Conservation (phyloP, 1,284 basidiomycete genomes). For the Laetiporus sulphureus region DNA sequence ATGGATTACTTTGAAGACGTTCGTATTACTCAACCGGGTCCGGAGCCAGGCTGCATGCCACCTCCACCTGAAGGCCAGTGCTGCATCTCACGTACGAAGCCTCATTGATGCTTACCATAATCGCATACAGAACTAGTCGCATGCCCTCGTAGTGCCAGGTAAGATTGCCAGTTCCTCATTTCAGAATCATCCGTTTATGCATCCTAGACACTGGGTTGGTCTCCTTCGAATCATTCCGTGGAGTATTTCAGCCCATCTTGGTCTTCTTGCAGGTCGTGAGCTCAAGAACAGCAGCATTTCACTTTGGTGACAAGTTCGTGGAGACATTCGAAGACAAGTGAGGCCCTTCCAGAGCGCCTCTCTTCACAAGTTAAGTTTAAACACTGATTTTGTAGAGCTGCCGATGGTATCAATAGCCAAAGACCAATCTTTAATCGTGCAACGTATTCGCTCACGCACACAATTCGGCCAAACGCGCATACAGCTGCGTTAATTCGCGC, state of each 20-base stretch:
- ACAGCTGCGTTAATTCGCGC: conserved; percentile 40
- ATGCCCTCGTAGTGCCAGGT: conserved; percentile 61
- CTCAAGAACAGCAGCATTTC: conserved; percentile 56
- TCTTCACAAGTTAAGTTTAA: conserved; percentile 1
- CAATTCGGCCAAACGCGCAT: conserved; percentile 46
- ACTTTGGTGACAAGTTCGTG: conserved; percentile 48
- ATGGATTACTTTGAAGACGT: conserved; percentile 57
- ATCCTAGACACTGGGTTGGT: conserved; percentile 53
- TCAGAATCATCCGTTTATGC: conserved; percentile 5
- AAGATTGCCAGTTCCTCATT: too few relatives aligned
- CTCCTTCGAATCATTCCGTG: too few relatives aligned
- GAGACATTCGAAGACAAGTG: conserved; percentile 52
- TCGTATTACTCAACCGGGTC: conserved; percentile 49
- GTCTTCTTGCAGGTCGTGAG: conserved; percentile 61
- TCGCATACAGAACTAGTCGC: conserved; percentile 64
- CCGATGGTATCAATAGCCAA: conserved; percentile 43
- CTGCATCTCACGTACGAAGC: conserved; percentile 1
- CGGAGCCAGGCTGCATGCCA: conserved; percentile 53
- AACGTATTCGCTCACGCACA: conserved; percentile 38
- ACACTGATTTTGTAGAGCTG: conserved; percentile 35
- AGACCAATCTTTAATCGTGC: conserved; percentile 48
- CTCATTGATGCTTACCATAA: too few relatives aligned
- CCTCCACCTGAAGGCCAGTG: conserved; percentile 53
- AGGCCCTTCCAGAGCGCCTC: conserved; percentile 1
- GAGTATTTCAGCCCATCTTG: too few relatives aligned